phyloP scores from a whole-genome alignment of 768 basidiomycete species.

The Kwoniella bestiolae region DNA sequence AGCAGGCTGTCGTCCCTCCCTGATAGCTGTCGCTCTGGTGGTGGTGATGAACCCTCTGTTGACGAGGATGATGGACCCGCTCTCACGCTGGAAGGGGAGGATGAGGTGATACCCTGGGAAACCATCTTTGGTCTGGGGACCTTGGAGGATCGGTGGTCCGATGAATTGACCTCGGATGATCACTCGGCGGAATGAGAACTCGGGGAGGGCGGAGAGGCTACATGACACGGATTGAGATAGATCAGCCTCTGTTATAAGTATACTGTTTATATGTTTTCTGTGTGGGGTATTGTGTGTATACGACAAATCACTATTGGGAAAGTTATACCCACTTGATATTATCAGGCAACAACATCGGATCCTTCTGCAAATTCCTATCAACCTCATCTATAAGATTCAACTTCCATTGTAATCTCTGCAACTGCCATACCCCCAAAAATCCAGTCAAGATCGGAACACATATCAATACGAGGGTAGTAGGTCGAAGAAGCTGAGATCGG shows the following conservation, averaged over 20 bases:
- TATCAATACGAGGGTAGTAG: slow-evolving; percentile 64
- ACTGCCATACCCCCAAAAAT: slow-evolving; percentile 89
- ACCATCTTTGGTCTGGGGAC: slow-evolving; percentile 87
- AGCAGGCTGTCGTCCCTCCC: slow-evolving; percentile 31
- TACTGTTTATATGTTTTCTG: too few relatives aligned
- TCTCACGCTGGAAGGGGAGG: slow-evolving; percentile 74
- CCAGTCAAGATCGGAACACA: slow-evolving; percentile 90
- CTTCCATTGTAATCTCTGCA: slow-evolving; percentile 93
- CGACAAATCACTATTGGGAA: slow-evolving; percentile 23
- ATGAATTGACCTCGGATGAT: slow-evolving; percentile 77
- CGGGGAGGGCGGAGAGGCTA: slow-evolving; percentile 76
- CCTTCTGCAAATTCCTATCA: slow-evolving; percentile 81
- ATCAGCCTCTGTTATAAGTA: too few relatives aligned
- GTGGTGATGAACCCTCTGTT: slow-evolving; percentile 85
- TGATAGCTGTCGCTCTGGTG: slow-evolving; percentile 51
- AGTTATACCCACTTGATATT: slow-evolving; percentile 75
- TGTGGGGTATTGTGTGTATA: too few relatives aligned
- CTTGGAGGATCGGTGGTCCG: slow-evolving; percentile 76
- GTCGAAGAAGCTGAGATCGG: slow-evolving; percentile 32
- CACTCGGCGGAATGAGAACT: slow-evolving; percentile 88
- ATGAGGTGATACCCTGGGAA: slow-evolving; percentile 83
- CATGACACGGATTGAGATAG: too few relatives aligned
- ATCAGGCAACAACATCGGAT: slow-evolving; percentile 76
- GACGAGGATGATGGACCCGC: slow-evolving; percentile 83
- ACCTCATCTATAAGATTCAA: slow-evolving; percentile 88